Conservation (phyloP, 805 yeast genomes). For the Alloascoidea hylecoeti region DNA sequence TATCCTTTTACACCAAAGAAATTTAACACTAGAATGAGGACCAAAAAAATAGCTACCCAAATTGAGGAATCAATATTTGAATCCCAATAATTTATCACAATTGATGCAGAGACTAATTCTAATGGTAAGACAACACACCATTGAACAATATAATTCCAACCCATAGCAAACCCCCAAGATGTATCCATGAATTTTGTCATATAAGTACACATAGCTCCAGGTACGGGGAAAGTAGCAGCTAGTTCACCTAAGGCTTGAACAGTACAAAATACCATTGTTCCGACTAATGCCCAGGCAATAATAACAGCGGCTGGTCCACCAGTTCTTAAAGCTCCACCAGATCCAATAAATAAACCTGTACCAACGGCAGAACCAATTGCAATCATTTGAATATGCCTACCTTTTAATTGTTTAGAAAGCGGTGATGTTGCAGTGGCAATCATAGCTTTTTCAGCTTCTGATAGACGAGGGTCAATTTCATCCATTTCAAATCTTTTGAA, state of each 20-base stretch:
- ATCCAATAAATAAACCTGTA: constrained; percentile 51
- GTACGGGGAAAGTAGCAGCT: constrained; percentile 60
- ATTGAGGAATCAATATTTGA: constrained; percentile 29
- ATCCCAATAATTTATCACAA: constrained; percentile 50
- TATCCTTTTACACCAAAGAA: constrained; percentile 52
- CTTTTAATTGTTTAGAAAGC: constrained; percentile 33
- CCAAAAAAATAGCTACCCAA: constrained; percentile 42
- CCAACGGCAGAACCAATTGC: constrained; percentile 67
- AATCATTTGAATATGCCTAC: constrained; percentile 58
- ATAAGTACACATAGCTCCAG: constrained; percentile 62
- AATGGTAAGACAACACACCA: constrained; percentile 57
- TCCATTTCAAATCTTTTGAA: constrained; percentile 27
- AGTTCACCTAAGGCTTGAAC: constrained; percentile 64
- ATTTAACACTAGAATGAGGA: constrained; percentile 29
- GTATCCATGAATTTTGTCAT: constrained; percentile 64
- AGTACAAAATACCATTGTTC: constrained; percentile 47
- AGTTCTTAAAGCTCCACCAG: constrained; percentile 56
- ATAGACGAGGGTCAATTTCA: constrained; percentile 19
- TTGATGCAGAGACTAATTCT: constrained; percentile 58
- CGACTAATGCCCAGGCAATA: constrained; percentile 46
- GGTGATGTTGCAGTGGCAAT: constrained; percentile 38
- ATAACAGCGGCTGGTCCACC: constrained; percentile 66
- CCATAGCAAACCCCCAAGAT: constrained; percentile 62
- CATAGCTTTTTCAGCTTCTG: constrained; percentile 20
- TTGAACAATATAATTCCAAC: constrained; percentile 53